Evolutionary conservation across 805 yeast genomes (phyloP).

Genomic region (Torulaspora gathmanii): DNA sequence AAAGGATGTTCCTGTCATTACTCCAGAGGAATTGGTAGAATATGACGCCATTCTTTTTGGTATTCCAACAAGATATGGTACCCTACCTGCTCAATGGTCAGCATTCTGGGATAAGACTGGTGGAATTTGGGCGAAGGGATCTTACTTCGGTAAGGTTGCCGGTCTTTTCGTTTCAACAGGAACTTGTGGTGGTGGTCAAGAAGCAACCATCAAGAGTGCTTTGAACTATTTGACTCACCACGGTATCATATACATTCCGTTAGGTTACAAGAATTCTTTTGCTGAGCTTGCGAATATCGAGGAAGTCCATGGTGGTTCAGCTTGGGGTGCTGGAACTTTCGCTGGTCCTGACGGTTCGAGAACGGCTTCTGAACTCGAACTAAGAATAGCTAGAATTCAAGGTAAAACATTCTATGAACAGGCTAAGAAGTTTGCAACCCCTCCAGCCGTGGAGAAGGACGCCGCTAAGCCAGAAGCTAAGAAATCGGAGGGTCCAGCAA

Average conservation of each 20-base stretch:
- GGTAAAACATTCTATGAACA: conserved; percentile 59
- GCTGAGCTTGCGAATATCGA: conserved; percentile 50
- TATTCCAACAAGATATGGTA: conserved; percentile 75
- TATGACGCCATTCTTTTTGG: conserved; percentile 78
- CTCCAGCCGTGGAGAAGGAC: conserved; percentile 6
- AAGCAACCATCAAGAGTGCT: conserved; percentile 56
- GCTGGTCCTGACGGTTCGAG: conserved; percentile 77
- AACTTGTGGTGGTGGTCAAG: conserved; percentile 76
- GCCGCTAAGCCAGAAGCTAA: not conserved
- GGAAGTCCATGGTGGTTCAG: conserved; percentile 74
- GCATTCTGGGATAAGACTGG: conserved; percentile 77
- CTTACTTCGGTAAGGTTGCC: conserved; percentile 65
- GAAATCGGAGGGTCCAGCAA: conserved; percentile 3
- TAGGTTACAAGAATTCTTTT: conserved; percentile 63
- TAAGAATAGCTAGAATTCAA: conserved; percentile 59
- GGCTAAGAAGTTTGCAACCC: conserved; percentile 33
- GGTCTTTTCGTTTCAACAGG: conserved; percentile 71
- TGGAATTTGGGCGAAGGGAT: conserved; percentile 67
- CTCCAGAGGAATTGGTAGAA: conserved; percentile 48
- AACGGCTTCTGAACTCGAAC: conserved; percentile 58
- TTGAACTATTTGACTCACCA: conserved; percentile 64
- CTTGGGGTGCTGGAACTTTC: conserved; percentile 83
- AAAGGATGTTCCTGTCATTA: conserved; percentile 51
- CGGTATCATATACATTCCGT: conserved; percentile 71
- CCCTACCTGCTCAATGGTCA: conserved; percentile 69